phyloP scores from a whole-genome alignment of 2,329 filamentous ascomycete species.

The Tolypocladium tundrense region DNA sequence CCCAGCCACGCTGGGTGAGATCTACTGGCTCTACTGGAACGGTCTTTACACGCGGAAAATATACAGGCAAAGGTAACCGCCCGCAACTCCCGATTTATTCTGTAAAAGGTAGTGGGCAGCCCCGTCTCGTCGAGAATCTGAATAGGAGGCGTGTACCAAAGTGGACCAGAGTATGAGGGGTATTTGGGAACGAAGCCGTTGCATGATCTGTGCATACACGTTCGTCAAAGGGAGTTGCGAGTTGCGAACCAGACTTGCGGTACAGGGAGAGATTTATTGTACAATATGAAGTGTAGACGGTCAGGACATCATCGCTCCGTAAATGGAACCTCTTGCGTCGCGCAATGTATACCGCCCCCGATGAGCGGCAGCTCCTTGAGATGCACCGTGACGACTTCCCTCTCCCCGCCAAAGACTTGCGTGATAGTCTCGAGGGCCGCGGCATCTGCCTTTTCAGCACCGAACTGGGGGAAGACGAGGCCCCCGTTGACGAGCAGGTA shows the following conservation, averaged over 20 bases:
- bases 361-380: slow-evolving; percentile 9
- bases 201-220: too few species aligned
- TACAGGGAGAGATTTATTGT: neutral
- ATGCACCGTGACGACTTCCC: slow-evolving; percentile 9
- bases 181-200: too few species aligned
- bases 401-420: slow-evolving; percentile 1
- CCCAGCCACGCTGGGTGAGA: too few species aligned
- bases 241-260: neutral
- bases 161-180: too few species aligned
- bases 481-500: slow-evolving; percentile 18
- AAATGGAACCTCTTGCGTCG: slow-evolving; percentile 15
- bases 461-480: slow-evolving; percentile 17
- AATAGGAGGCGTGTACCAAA: too few species aligned
- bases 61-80: too few species aligned
- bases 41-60: too few species aligned
- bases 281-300: neutral
- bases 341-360: slow-evolving; percentile 17
- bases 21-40: too few species aligned
- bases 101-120: too few species aligned
- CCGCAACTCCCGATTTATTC: too few species aligned
- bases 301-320: neutral
- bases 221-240: neutral
- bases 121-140: too few species aligned
- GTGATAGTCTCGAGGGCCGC: slow-evolving; percentile 9
- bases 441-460: slow-evolving; percentile 11